phyloP scores from a whole-genome alignment of 805 yeast species.

The Starmerella apicola region DNA sequence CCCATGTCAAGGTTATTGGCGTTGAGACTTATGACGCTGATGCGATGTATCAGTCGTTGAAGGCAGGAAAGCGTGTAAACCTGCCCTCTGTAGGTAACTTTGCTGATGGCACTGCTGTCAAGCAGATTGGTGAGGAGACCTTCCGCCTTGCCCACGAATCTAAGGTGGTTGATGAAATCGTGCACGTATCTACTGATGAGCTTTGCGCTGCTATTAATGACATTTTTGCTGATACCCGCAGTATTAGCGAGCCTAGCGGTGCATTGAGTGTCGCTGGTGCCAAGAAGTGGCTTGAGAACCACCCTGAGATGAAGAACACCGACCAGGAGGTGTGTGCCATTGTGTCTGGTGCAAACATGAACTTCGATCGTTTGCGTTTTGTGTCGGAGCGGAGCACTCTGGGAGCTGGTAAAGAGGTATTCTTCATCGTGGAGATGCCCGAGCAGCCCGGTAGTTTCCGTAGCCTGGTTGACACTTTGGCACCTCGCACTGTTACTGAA shows the following conservation, averaged over 20 bases:
- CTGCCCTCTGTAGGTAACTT: slow-evolving; percentile 79
- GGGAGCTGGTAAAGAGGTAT: slow-evolving; percentile 97
- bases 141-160: slow-evolving; percentile 52
- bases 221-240: slow-evolving; percentile 88
- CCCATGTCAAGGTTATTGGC: slow-evolving; percentile 91
- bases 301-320: slow-evolving; percentile 40
- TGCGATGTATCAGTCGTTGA: slow-evolving; percentile 66
- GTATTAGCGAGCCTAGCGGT: slow-evolving; percentile 93
- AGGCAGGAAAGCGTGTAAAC: slow-evolving; percentile 40
- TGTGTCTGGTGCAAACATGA: slow-evolving; percentile 95
- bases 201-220: slow-evolving; percentile 95
- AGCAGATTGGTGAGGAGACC: slow-evolving; percentile 78
- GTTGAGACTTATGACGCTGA: slow-evolving; percentile 95
- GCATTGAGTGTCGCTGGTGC: slow-evolving; percentile 93
- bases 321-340: slow-evolving; percentile 67
- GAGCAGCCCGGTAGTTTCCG: slow-evolving; percentile 86
- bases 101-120: slow-evolving; percentile 98
- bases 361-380: slow-evolving; percentile 88
- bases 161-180: slow-evolving; percentile 77
- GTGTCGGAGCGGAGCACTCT: slow-evolving; percentile 94
- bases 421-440: slow-evolving; percentile 79
- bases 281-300: slow-evolving; percentile 53
- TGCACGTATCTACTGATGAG: slow-evolving; percentile 80
- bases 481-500: slow-evolving; percentile 87
- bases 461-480: slow-evolving; percentile 59